Percentiles rank a stretch among this genome's conserved stretches.
Evolutionary conservation across 805 yeast species (phyloP).

Genomic region (Starmerella sirachaensis): DNA sequence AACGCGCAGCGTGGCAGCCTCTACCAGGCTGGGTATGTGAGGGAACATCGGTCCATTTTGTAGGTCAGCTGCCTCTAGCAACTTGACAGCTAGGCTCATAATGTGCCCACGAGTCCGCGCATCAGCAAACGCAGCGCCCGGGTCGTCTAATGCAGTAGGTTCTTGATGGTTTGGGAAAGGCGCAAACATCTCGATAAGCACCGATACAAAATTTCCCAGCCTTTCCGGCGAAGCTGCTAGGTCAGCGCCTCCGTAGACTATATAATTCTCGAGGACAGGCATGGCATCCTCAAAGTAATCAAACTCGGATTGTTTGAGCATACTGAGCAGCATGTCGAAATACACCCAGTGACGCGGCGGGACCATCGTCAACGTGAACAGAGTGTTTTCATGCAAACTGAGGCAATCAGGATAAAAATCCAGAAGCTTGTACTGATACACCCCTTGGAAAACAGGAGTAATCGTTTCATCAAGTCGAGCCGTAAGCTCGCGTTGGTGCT

Average conservation of each 20-base stretch:
- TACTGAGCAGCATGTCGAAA: conserved; percentile 40
- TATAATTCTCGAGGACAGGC: conserved; percentile 61
- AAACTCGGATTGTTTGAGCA: conserved; percentile 34
- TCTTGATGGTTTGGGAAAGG: conserved; percentile 20
- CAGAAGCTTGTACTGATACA: conserved; percentile 51
- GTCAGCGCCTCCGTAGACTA: conserved; percentile 47
- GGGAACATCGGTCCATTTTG: conserved; percentile 15
- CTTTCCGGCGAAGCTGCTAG: conserved; percentile 33
- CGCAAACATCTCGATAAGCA: conserved; percentile 39
- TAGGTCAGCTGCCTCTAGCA: conserved; percentile 36
- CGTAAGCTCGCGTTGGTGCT: conserved; percentile 61
- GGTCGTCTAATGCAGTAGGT: background rate
- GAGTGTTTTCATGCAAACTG: conserved; percentile 60
- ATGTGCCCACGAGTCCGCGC: conserved; percentile 52
- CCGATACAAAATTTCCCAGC: conserved; percentile 35
- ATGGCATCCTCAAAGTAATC: conserved; percentile 64
- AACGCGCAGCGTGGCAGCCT: conserved; percentile 11
- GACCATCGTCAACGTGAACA: conserved; percentile 46
- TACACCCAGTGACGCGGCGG: conserved; percentile 67
- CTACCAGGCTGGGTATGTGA: conserved; percentile 13
- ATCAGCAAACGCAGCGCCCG: conserved; percentile 41
- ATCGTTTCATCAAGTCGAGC: conserved; percentile 52
- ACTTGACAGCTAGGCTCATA: conserved; percentile 49
- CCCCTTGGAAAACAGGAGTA: conserved; percentile 55
- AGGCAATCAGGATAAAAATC: conserved; percentile 68